Evolutionary conservation across 1,284 basidiomycete genomes (phyloP).

Genomic region (Agroathelia rolfsii): DNA sequence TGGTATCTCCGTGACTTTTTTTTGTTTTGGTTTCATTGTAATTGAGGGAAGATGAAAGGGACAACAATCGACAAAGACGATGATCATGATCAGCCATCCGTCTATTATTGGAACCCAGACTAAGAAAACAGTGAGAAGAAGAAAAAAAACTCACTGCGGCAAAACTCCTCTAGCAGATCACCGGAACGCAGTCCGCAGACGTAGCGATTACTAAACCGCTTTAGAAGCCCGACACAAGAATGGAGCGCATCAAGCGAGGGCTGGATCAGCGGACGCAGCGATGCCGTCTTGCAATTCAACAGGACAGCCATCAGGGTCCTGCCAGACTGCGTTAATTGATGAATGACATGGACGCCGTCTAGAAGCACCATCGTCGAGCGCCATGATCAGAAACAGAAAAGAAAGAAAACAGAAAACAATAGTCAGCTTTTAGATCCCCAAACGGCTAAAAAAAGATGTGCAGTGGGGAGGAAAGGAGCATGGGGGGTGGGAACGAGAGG

Average conservation of each 20-base stretch:
- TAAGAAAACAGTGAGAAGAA: slow-evolving; percentile 8
- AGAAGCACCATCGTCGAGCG: slow-evolving; percentile 10
- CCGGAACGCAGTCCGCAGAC: slow-evolving; percentile 81
- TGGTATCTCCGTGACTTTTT: no score
- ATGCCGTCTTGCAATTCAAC: slow-evolving; percentile 66
- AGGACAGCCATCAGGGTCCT: slow-evolving; percentile 79
- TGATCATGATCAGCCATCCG: no score
- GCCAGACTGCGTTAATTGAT: slow-evolving; percentile 88
- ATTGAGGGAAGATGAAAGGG: no score
- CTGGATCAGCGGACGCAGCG: slow-evolving; percentile 62
- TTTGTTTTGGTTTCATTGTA: no score
- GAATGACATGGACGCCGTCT: slow-evolving; percentile 90
- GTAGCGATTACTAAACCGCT: slow-evolving; percentile 73
- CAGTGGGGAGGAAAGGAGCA: no score
- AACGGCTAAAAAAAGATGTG: no score
- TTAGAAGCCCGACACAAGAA: slow-evolving; percentile 73
- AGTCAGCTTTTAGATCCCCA: no score
- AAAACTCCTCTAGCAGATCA: slow-evolving; percentile 88
- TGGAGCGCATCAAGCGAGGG: slow-evolving; percentile 75
- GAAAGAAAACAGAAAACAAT: slow-evolving; percentile 9
- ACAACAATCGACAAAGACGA: no score
- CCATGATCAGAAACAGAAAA: slow-evolving; percentile 7
- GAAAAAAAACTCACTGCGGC: slow-evolving; percentile 54
- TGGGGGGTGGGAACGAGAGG: no score
- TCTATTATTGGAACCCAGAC: no score